Evolutionary conservation across 1,284 basidiomycete species (phyloP).

Genomic region (Boletus albobrunnescens): DNA sequence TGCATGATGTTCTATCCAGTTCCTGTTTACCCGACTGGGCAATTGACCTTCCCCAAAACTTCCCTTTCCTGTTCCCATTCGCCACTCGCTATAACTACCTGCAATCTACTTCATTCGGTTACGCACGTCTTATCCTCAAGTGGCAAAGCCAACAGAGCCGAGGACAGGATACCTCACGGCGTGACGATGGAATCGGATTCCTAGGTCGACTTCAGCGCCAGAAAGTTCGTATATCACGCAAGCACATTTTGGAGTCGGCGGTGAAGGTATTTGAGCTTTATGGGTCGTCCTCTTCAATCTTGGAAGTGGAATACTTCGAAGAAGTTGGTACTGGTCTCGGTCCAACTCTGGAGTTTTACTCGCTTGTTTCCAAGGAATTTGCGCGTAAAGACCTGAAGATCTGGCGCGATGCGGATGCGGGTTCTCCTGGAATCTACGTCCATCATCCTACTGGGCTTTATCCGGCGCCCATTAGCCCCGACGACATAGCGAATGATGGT

Average conservation of each 20-base stretch:
- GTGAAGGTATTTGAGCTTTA: conserved; percentile 98
- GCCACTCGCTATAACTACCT: conserved; percentile 95
- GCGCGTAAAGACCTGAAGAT: conserved; percentile 82
- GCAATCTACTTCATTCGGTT: conserved; percentile 96
- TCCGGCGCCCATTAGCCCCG: conserved; percentile 74
- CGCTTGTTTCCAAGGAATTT: conserved; percentile 90
- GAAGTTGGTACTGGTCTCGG: conserved; percentile 98
- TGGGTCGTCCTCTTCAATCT: conserved; percentile 85
- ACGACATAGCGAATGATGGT: conserved; percentile 63
- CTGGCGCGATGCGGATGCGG: conserved; percentile 83
- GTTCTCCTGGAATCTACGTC: conserved; percentile 64
- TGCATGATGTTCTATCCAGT: conserved; percentile 38
- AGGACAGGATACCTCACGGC: conserved; percentile 67
- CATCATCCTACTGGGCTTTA: conserved; percentile 83
- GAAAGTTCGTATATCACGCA: conserved; percentile 94
- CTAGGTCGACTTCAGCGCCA: conserved; percentile 90
- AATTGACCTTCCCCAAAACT: conserved; percentile 87
- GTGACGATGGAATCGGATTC: conserved; percentile 89
- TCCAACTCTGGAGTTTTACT: conserved; percentile 98
- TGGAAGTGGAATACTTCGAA: conserved; percentile 99
- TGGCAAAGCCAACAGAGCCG: conserved; percentile 83
- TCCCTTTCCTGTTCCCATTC: conserved; percentile 98
- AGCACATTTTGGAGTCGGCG: conserved; percentile 93
- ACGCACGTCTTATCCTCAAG: conserved; percentile 87
- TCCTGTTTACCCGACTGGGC: conserved; percentile 97